Evolutionary conservation across 2,329 filamentous ascomycete species (phyloP).

Genomic region (Pyrenophora tritici-repentis): DNA sequence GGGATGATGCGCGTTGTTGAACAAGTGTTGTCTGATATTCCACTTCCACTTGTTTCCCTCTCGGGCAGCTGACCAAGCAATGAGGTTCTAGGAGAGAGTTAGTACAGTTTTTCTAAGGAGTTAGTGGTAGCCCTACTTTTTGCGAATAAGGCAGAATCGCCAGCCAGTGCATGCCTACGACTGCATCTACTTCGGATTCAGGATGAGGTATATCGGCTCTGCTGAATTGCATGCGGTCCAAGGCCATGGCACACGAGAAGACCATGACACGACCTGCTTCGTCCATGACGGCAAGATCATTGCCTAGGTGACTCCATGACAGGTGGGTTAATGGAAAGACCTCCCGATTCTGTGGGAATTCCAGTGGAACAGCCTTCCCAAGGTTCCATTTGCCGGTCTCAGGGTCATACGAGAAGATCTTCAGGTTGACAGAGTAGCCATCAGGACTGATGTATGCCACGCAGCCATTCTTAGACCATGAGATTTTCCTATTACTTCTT

Average conservation of each 20-base stretch:
- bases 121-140: conserved; percentile 32
- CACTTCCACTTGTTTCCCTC: conserved; percentile 66
- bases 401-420: conserved; percentile 71
- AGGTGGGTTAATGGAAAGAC: conserved; percentile 76
- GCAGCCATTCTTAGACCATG: conserved; percentile 86
- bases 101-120: background rate
- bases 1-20: conserved; percentile 74
- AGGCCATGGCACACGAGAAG: conserved; percentile 69
- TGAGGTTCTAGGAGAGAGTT: conserved; percentile 37
- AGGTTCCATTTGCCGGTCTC: conserved; percentile 76
- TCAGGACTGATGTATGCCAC: conserved; percentile 80
- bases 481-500: conserved; percentile 65
- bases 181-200: conserved; percentile 73
- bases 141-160: conserved; percentile 50
- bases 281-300: conserved; percentile 84
- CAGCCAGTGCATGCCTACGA: conserved; percentile 89
- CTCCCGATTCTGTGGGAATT: conserved; percentile 65
- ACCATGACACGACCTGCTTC: conserved; percentile 77
- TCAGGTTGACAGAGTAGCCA: conserved; percentile 71
- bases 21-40: conserved; percentile 67
- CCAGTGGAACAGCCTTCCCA: conserved; percentile 71
- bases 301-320: conserved; percentile 76
- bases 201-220: conserved; percentile 69
- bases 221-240: conserved; percentile 72
- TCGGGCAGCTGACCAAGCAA: conserved; percentile 49